phyloP scores from a whole-genome alignment of 2,329 filamentous ascomycete genomes.

The Hawksworthiomyces lignivorus region DNA sequence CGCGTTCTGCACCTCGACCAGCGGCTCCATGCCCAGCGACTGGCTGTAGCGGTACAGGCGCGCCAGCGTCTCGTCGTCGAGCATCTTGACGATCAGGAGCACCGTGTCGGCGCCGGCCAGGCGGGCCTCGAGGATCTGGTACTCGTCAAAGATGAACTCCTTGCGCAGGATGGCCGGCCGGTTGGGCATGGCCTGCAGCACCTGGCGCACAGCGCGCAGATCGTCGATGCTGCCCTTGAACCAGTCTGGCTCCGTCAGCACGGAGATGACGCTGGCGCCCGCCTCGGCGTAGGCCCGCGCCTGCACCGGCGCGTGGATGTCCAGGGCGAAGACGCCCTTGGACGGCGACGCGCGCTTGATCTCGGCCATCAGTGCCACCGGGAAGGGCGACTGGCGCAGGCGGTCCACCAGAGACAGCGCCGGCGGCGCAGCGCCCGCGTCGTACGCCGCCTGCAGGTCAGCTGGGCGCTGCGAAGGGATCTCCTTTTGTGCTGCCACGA shows the following conservation, averaged over 20 bases:
- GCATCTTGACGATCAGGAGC: constrained; percentile 96
- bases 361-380: constrained; percentile 92
- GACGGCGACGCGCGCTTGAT: constrained; percentile 96
- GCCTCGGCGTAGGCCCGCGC: constrained; percentile 87
- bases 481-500: constrained; percentile 72
- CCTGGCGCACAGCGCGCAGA: constrained; percentile 76
- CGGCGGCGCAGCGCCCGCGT: constrained; percentile 76
- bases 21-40: constrained; percentile 89
- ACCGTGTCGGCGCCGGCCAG: constrained; percentile 80
- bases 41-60: constrained; percentile 81
- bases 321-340: constrained; percentile 85
- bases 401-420: constrained; percentile 73
- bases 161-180: constrained; percentile 88
- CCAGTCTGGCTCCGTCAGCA: constrained; percentile 98
- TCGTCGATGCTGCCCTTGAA: constrained; percentile 98
- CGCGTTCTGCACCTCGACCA: constrained; percentile 92
- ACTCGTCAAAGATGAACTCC: constrained; percentile 96
- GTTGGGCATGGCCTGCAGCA: constrained; percentile 84
- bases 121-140: constrained; percentile 92
- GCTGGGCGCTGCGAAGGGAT: constrained; percentile 76
- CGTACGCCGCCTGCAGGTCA: constrained; percentile 81
- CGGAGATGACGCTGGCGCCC: constrained; percentile 93
- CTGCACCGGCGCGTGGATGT: constrained; percentile 81
- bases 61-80: constrained; percentile 65
- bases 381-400: constrained; percentile 72